Base-by-base conservation (phyloP, 805 yeast genomes). In the Debaryomyces prosopidis region DNA sequence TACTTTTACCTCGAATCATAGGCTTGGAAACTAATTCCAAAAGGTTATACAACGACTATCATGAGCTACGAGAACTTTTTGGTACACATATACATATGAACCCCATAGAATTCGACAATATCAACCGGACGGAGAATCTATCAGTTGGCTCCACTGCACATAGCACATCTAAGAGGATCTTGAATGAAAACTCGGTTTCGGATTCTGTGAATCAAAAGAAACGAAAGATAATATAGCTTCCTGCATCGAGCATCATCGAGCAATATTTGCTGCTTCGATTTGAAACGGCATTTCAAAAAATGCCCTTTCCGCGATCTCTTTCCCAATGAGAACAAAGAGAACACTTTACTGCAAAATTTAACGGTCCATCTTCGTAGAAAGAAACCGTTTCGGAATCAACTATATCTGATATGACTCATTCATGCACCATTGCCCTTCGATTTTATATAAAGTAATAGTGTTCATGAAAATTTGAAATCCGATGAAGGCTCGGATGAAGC, bases 1-100 rank as follows among this genome's bases (percentile, higher is more conserved):
- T 53, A 12, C 37, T 56, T 34, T 40, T 58, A 9, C 61, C 59
- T 7, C 37, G 50, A 31, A 36, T 56, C 10, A 35, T 54, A 2
- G 39, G 49, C 3, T 45, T 56, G 35, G 48, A 47, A 11, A 36
- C 18, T 2, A 38, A 17, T 12, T 38, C 19, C 10, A 19, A 23
- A 23, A 23, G 26, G 26, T 15, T 31, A n/a, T 31, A 14, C 11
- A 9, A 14, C 35, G 35, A n/a, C 4, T 14, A 15, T 14, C 17
- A 14, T 12, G 15, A 31, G 17, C 17, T 14, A 31, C 17, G 11
- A 9, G 11, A 15, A 9, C 33, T 12, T n/a, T 14, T 15, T 3
- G 27, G 30, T 18, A 39, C 16, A 9, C 19, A 16, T 16, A 16
- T 17, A 35, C 19, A n/a, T 14, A 6, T 17, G 20, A 35, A 17